phyloP scores from a whole-genome alignment of 2,329 filamentous ascomycete genomes.

The Phialocephala subalpina region DNA sequence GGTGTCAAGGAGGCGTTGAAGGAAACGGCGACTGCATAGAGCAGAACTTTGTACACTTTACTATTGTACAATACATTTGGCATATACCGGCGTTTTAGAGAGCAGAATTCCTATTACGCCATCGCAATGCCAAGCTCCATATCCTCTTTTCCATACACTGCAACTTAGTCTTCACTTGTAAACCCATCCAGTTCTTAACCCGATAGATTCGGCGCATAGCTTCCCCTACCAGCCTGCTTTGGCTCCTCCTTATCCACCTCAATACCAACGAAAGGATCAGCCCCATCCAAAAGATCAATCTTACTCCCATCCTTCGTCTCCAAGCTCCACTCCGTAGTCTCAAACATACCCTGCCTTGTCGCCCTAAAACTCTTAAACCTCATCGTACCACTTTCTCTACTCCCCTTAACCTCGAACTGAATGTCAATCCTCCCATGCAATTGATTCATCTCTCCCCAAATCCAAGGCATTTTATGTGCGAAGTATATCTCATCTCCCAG shows the following conservation, averaged over 20 bases:
- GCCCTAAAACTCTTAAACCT: slow-evolving; percentile 80
- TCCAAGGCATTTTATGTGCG: slow-evolving; percentile 81
- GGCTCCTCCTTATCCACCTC: slow-evolving; percentile 51
- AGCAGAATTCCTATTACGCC: slow-evolving; percentile 34
- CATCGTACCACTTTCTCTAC: slow-evolving; percentile 74
- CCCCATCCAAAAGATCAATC: slow-evolving; percentile 78
- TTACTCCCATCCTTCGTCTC: slow-evolving; percentile 63
- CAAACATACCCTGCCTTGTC: slow-evolving; percentile 70
- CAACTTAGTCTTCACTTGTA: slow-evolving; percentile 5
- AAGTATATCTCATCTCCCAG: slow-evolving; percentile 92
- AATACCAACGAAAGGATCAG: slow-evolving; percentile 71
- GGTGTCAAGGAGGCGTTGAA: slow-evolving; percentile 57
- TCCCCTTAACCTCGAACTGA: slow-evolving; percentile 85
- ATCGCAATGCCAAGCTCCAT: slow-evolving; percentile 33
- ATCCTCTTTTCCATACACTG: slow-evolving; percentile 10
- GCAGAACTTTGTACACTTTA: slow-evolving; percentile 28
- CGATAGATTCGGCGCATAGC: slow-evolving; percentile 43
- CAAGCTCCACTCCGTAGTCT: slow-evolving; percentile 91
- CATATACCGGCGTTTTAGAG: slow-evolving; percentile 39
- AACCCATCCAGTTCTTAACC: slow-evolving; percentile 23
- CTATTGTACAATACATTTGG: slow-evolving; percentile 42
- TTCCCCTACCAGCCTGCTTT: slow-evolving; percentile 49
- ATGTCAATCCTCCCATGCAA: slow-evolving; percentile 92
- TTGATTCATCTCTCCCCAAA: slow-evolving; percentile 89
- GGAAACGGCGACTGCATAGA: slow-evolving; percentile 48